Evolutionary conservation across 2,329 filamentous ascomycete genomes (phyloP).

Genomic region (Aspergillus cejpii): DNA sequence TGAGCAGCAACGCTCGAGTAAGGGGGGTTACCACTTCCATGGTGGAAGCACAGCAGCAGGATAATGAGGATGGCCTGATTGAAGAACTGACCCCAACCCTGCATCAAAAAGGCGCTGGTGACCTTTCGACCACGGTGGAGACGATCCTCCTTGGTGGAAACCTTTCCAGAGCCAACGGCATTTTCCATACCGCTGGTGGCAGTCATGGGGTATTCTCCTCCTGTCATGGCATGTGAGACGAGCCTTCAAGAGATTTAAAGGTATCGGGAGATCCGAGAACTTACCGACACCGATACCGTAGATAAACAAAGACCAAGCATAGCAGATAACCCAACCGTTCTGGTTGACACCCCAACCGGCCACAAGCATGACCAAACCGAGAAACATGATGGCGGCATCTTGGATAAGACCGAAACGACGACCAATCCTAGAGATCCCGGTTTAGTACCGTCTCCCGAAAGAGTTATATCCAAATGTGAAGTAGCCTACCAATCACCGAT

Average conservation of each 20-base stretch:
- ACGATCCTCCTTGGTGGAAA: conserved; percentile 87
- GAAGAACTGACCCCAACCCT: conserved; percentile 93
- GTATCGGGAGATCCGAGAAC: conserved; percentile 1
- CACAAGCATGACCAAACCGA: conserved; percentile 86
- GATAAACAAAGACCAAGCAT: conserved; percentile 90
- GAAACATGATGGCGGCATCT: conserved; percentile 88
- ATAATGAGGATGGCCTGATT: conserved; percentile 89
- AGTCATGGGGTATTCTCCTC: conserved; percentile 94
- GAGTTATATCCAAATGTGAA: not conserved
- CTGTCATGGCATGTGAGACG: conserved; percentile 43
- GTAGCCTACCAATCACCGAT: conserved; percentile 57
- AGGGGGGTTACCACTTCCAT: conserved; percentile 65
- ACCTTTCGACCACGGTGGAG: conserved; percentile 94
- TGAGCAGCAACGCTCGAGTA: conserved; percentile 74
- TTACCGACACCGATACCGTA: conserved; percentile 58
- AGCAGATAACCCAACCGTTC: conserved; percentile 96
- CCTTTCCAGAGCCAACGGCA: conserved; percentile 72
- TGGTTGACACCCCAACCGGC: conserved; percentile 80
- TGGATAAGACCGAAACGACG: conserved; percentile 94
- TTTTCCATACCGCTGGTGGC: conserved; percentile 93
- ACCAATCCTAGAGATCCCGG: conserved; percentile 57
- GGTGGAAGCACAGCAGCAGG: conserved; percentile 81
- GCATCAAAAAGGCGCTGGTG: conserved; percentile 94
- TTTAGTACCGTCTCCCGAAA: conserved; percentile 5
- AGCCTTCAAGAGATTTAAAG: not conserved